Evolutionary conservation across 148 eudicot species (phyloP).

Genomic region (Chenopodium berlandieri): DNA sequence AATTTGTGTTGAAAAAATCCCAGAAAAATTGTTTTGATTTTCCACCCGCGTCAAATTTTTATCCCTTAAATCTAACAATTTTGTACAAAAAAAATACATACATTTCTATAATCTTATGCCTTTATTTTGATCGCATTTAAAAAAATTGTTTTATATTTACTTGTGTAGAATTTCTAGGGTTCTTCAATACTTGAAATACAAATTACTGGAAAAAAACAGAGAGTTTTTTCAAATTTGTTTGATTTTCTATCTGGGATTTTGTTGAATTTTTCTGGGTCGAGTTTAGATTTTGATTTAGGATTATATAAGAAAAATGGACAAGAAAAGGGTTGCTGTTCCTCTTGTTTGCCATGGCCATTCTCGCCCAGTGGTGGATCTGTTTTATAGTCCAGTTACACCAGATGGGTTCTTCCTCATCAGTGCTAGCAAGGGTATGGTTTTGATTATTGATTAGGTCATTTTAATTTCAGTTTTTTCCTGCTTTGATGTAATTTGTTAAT

Average conservation of each 20-base stretch:
- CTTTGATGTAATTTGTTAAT: background rate
- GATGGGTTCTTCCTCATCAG: conserved; percentile 83
- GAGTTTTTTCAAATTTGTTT: background rate
- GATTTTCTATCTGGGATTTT: conserved; percentile 26
- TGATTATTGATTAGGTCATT: background rate
- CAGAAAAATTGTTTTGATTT: background rate
- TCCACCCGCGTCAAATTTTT: conserved; percentile 29
- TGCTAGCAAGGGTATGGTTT: conserved; percentile 75
- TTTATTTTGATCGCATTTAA: conserved; percentile 5
- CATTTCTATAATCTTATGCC: conserved; percentile 4
- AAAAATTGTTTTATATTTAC: background rate
- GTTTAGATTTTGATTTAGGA: conserved; percentile 5
- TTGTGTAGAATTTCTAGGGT: conserved; percentile 28
- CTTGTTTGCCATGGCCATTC: conserved; percentile 92
- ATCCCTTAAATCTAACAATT: conserved; percentile 21
- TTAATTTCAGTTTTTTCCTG: background rate
- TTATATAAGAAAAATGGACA: conserved; percentile 45
- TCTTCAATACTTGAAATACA: conserved; percentile 12
- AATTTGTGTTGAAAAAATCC: background rate
- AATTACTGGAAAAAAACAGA: conserved; percentile 6
- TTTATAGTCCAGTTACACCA: conserved; percentile 78
- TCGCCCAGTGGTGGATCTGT: conserved; percentile 85
- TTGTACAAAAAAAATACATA: conserved; percentile 21
- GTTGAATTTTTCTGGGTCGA: no score
- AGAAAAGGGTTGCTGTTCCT: conserved; percentile 67